These are phyloP conservation scores for Phaffomyces antillensis DNA, from an alignment of 805 yeast species.

Conservation along the genomic window DNA sequence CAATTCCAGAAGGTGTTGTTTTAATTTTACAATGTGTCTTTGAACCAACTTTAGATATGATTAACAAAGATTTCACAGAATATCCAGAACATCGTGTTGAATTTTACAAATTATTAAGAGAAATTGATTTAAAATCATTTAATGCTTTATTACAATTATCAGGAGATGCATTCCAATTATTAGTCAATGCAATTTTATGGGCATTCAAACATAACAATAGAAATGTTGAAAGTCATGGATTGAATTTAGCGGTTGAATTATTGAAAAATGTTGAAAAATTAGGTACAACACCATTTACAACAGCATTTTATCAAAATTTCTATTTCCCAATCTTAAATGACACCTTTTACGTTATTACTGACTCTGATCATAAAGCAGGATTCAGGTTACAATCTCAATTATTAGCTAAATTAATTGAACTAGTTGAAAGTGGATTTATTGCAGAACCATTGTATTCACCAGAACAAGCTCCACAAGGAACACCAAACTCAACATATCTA, in stretches of 20 bases:
- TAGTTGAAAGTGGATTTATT: slow-evolving; percentile 73
- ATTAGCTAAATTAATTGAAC: slow-evolving; percentile 72
- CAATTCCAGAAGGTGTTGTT: slow-evolving; percentile 86
- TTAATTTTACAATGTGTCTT: slow-evolving; percentile 83
- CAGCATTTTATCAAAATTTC: slow-evolving; percentile 81
- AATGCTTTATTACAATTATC: slow-evolving; percentile 82
- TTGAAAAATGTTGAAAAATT: slow-evolving; percentile 76
- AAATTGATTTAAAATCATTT: slow-evolving; percentile 80
- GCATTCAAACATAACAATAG: slow-evolving; percentile 96
- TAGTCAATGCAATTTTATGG: slow-evolving; percentile 94
- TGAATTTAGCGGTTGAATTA: slow-evolving; percentile 75
- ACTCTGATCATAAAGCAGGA: slow-evolving; percentile 96
- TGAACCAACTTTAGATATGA: slow-evolving; percentile 92
- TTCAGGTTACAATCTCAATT: slow-evolving; percentile 82
- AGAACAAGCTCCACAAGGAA: slow-evolving; percentile 81
- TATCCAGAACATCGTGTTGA: slow-evolving; percentile 98
- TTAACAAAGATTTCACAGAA: slow-evolving; percentile 89
- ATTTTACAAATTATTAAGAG: slow-evolving; percentile 83
- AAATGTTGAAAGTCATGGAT: slow-evolving; percentile 91
- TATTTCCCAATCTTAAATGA: slow-evolving; percentile 87
- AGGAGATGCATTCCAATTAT: slow-evolving; percentile 83
- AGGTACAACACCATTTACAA: slow-evolving; percentile 63
- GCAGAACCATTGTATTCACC: slow-evolving; percentile 69
- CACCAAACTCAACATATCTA: slow-evolving; percentile 71
- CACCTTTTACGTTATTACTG: slow-evolving; percentile 88